Evolutionary conservation across 1,284 basidiomycete genomes (phyloP).

Genomic region (Ceratobasidium sp.): DNA sequence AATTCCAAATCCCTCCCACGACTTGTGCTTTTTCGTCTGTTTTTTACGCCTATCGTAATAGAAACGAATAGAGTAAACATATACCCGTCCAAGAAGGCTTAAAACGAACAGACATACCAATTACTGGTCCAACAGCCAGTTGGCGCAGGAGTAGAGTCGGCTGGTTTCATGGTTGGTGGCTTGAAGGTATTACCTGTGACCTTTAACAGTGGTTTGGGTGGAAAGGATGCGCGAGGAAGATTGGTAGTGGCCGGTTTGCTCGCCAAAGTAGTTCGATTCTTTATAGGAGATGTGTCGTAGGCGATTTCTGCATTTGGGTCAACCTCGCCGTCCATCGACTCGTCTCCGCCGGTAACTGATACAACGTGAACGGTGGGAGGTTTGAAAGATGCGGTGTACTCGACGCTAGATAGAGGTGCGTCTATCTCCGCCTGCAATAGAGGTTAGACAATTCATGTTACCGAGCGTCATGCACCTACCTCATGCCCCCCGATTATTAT

Average conservation of each 20-base stretch:
- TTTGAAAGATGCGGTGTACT: conserved; percentile 37
- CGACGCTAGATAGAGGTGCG: conserved; percentile 39
- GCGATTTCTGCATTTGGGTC: conserved; percentile 15
- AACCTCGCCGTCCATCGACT: conserved; percentile 19
- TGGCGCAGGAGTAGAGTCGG: neutral
- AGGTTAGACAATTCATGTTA: neutral
- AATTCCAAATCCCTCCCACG: conserved; percentile 44
- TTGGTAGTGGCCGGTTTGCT: neutral
- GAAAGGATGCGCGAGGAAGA: neutral
- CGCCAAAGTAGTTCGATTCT: conserved; percentile 63
- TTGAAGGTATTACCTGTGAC: conserved; percentile 19
- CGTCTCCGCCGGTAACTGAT: conserved; percentile 30
- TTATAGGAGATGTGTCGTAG: conserved; percentile 48
- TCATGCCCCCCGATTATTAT: conserved; percentile 51
- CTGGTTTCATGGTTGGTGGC: conserved; percentile 35
- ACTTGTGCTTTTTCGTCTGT: conserved; percentile 42
- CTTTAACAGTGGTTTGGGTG: conserved; percentile 3
- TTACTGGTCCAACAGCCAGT: conserved; percentile 43
- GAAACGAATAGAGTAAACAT: neutral
- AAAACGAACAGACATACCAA: conserved; percentile 6
- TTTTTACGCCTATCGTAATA: conserved; percentile 27
- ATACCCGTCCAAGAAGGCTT: too few species aligned
- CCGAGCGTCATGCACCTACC: conserved; percentile 5
- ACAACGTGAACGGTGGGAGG: conserved; percentile 33
- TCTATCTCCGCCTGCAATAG: conserved; percentile 42